phyloP scores from a whole-genome alignment of 2,329 filamentous ascomycete genomes.

The Emydomyces testavorans region DNA sequence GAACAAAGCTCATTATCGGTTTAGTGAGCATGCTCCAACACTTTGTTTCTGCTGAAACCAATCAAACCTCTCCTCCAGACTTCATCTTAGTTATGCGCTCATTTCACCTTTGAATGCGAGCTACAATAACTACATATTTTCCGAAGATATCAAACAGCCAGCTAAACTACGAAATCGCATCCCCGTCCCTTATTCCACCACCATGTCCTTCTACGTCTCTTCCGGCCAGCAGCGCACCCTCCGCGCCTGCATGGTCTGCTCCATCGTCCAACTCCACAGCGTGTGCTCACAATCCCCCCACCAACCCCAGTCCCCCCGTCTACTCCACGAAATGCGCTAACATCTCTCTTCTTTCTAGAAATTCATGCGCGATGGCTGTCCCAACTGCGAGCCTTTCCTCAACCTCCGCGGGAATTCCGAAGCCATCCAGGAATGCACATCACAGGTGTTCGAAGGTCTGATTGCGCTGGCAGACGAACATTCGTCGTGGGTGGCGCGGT shows the following conservation, averaged over 20 bases:
- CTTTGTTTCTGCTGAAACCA: background rate
- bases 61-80: background rate
- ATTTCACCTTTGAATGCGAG: no score
- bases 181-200: background rate
- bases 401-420: slow-evolving; percentile 69
- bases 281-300: slow-evolving; percentile 35
- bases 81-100: no score
- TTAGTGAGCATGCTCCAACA: no score
- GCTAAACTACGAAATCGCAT: background rate
- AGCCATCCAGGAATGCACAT: slow-evolving; percentile 82
- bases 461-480: slow-evolving; percentile 74
- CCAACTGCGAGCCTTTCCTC: slow-evolving; percentile 91
- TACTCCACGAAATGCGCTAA: slow-evolving; percentile 15
- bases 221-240: slow-evolving; percentile 70
- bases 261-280: slow-evolving; percentile 71
- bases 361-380: slow-evolving; percentile 79
- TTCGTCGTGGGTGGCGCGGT: slow-evolving; percentile 89
- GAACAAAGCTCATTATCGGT: background rate
- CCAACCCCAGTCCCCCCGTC: slow-evolving; percentile 8
- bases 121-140: no score
- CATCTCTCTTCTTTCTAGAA: slow-evolving; percentile 42
- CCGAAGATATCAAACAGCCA: no score
- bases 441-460: slow-evolving; percentile 87
- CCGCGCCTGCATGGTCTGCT: slow-evolving; percentile 98
- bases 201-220: slow-evolving; percentile 50